These are phyloP conservation scores for Lactuca saligna DNA, from an alignment of 129 eudicot genomes.

Conservation along the genomic window DNA sequence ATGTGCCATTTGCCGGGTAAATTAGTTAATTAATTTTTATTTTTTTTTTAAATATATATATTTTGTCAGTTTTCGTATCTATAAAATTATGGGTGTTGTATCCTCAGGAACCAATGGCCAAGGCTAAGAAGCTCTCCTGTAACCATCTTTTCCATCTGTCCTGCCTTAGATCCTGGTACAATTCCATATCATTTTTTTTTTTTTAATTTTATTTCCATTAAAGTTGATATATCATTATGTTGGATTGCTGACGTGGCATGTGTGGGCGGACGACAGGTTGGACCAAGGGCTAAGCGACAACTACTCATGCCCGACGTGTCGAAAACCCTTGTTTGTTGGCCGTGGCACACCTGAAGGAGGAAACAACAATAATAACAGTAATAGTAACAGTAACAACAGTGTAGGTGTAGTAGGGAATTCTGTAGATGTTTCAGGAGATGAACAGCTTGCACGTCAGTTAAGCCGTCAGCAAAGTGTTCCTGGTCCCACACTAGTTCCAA, in stretches of 20 bases:
- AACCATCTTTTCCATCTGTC: constrained; percentile 92
- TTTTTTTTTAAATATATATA: background rate
- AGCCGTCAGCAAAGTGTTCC: constrained; percentile 59
- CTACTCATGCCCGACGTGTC: constrained; percentile 94
- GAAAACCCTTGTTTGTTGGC: constrained; percentile 80
- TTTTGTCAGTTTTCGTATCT: too few relatives aligned
- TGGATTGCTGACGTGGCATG: constrained; percentile 19
- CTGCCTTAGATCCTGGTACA: constrained; percentile 95
- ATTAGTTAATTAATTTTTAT: background rate
- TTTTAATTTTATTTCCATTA: background rate
- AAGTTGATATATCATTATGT: constrained; percentile 3
- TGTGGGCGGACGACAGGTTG: constrained; percentile 48
- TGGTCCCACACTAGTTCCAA: constrained; percentile 51
- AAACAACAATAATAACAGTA: constrained; percentile 13
- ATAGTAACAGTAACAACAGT: too few relatives aligned
- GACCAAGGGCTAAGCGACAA: constrained; percentile 83
- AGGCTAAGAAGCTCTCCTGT: constrained; percentile 92
- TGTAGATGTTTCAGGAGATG: constrained; percentile 70
- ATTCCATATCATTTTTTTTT: background rate
- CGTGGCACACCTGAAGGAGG: constrained; percentile 45
- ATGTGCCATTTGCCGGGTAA: constrained; percentile 95
- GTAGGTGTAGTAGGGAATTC: constrained; percentile 21
- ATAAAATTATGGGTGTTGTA: background rate
- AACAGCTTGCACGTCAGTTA: constrained; percentile 84
- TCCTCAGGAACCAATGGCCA: constrained; percentile 93